Evolutionary conservation across 371 early-diverging fungal species (phyloP).

Genomic region (Haplosporangium sp.): DNA sequence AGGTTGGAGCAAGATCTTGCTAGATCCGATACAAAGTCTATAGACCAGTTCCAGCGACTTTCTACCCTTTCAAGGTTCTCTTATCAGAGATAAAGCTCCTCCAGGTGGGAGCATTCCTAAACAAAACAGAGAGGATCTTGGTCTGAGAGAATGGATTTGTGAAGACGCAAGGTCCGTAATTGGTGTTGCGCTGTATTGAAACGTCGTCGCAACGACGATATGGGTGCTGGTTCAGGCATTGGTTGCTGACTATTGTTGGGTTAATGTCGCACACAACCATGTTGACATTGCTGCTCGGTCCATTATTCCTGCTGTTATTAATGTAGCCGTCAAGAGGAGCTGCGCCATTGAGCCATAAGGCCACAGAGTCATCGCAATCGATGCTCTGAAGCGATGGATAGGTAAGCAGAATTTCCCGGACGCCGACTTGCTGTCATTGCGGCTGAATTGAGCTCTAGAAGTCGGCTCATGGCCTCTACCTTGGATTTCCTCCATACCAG

Average conservation of each 20-base stretch:
- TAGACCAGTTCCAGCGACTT: conserved; percentile 21
- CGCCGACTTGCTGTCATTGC: conserved; percentile 12
- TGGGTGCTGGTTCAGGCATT: no score
- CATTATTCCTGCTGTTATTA: no score
- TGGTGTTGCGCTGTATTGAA: not conserved
- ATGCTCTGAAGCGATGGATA: conserved; percentile 9
- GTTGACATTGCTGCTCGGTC: no score
- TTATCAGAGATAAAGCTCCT: no score
- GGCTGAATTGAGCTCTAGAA: not conserved
- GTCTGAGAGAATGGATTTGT: conserved; percentile 9
- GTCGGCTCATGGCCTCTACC: not conserved
- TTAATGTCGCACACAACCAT: no score
- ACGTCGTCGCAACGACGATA: no score
- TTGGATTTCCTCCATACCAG: conserved; percentile 11
- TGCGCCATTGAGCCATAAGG: no score
- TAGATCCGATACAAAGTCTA: not conserved
- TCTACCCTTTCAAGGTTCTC: no score
- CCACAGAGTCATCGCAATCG: conserved; percentile 16
- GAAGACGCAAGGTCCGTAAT: conserved; percentile 6
- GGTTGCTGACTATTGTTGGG: no score
- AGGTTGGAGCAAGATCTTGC: conserved; percentile 9
- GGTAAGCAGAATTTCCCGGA: conserved; percentile 7
- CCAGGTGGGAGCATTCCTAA: no score
- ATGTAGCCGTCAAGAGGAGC: no score
- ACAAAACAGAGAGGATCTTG: conserved; percentile 5